Base-by-base conservation (phyloP, 169 alveolate species). In the Cyclospora cayetanensis region DNA sequence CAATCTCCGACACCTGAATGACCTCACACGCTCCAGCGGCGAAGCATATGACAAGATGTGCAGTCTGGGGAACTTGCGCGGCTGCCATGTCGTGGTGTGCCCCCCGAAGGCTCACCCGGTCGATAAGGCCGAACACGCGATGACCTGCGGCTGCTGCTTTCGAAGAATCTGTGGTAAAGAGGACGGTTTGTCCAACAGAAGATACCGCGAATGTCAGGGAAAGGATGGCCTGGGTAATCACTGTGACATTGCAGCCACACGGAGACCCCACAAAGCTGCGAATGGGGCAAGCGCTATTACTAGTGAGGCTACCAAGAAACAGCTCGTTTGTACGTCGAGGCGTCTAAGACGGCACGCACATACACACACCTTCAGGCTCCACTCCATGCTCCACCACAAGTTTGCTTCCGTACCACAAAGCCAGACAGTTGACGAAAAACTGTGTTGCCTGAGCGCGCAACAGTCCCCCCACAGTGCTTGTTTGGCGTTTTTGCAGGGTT, bases 391-490 rank as follows among this genome's bases (percentile, higher is more conserved):
- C 53, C 11, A 80, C 70, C 84, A 74, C 85, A 39, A 90, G 65
- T 66, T 79, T 43, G 72, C 96, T 93, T 5, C 96, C 96, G 70
- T 94, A 94, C 96, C 96, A 94, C 84, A 94, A 91, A 25, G 93
- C 92, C 37, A 94, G 92, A 35, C 94, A 91, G 77, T 94, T 91
- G 37, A 94, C 87, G 35, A 90, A 66, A 66, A 89, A 94, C 0
- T 91, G 68, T 1, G 90, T 91, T 20, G 72, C 83, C 93, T 85
- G 91, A 18, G 43, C 2, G 68, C 27, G 7, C 52, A 27, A 11
- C 31, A 11, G 37, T 1, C 2, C 79, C n/a, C n/a, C 25, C 34
- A 66, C 22, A 66, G n/a, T 3, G 39, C 34, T 2, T 4, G 68
- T 2, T 29, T 7, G 5, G n/a, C 60, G 15, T 46, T 46, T 46